Conservation (phyloP, 2,329 filamentous ascomycete genomes). For the Macrophomina pseudophaseolina region DNA sequence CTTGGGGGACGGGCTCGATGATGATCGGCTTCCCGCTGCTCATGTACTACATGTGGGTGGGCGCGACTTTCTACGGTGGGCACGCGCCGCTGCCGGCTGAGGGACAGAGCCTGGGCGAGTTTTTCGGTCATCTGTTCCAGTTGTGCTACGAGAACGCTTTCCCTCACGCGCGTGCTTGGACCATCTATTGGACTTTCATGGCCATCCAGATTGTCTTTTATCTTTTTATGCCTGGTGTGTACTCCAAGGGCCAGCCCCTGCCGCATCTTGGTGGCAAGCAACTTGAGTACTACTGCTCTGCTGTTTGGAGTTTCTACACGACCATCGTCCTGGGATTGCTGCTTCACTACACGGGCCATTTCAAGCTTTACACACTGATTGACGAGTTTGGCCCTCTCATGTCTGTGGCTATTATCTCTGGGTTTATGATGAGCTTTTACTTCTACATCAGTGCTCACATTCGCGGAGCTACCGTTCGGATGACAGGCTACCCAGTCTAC, state of each 20-base stretch:
- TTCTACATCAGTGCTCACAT: conserved; percentile 85
- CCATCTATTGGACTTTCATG: conserved; percentile 94
- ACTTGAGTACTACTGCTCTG: conserved; percentile 93
- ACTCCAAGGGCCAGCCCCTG: conserved; percentile 85
- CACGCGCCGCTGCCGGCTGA: conserved; percentile 71
- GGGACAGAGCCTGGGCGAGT: conserved; percentile 72
- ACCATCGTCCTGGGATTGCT: conserved; percentile 74
- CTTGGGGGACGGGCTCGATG: conserved; percentile 77
- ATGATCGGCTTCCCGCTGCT: conserved; percentile 92
- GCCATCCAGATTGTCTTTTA: conserved; percentile 84
- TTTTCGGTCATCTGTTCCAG: conserved; percentile 70
- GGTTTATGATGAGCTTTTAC: conserved; percentile 79
- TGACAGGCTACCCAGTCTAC: conserved; percentile 82
- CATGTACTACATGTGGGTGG: conserved; percentile 99
- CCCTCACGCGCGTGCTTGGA: conserved; percentile 81
- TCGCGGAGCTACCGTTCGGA: conserved; percentile 85
- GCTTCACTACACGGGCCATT: conserved; percentile 82
- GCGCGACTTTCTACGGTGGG: conserved; percentile 89
- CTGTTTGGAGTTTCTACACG: conserved; percentile 82
- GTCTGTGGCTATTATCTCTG: conserved; percentile 89
- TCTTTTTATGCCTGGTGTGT: conserved; percentile 84
- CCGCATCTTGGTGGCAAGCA: conserved; percentile 82
- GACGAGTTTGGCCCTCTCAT: conserved; percentile 95
- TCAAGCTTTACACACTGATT: conserved; percentile 88
- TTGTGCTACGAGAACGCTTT: conserved; percentile 85